Evolutionary conservation across 192 early-diverging fungal species (phyloP).

Genomic region (Coemansia sp.): DNA sequence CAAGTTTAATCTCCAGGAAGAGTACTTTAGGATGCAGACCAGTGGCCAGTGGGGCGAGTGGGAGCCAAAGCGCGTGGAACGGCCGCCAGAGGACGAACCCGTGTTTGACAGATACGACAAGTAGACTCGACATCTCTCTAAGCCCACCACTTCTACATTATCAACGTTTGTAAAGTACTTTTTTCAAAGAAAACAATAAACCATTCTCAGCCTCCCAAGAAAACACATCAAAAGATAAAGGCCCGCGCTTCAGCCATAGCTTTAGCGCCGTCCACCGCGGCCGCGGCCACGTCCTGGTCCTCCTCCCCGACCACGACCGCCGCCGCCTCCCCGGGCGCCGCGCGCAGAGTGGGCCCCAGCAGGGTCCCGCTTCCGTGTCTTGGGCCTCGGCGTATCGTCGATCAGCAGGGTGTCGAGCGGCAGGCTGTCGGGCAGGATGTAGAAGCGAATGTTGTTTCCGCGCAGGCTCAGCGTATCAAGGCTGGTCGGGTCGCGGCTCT

Average conservation of each 20-base stretch:
- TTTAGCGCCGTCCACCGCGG: slow-evolving; percentile 53
- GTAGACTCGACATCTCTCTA: too few relatives aligned
- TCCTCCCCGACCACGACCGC: slow-evolving; percentile 60
- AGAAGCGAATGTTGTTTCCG: slow-evolving; percentile 94
- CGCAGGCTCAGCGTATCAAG: slow-evolving; percentile 94
- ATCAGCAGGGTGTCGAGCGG: slow-evolving; percentile 95
- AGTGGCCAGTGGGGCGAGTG: slow-evolving; percentile 48
- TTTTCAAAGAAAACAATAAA: slow-evolving; percentile 6
- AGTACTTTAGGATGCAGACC: slow-evolving; percentile 60
- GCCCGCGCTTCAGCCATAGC: neutral
- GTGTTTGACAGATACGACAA: slow-evolving; percentile 50
- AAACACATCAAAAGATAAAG: neutral
- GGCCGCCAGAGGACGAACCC: slow-evolving; percentile 50
- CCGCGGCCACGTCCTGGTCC: slow-evolving; percentile 62
- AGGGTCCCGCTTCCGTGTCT: slow-evolving; percentile 81
- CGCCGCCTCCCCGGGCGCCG: slow-evolving; percentile 68
- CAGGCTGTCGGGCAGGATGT: slow-evolving; percentile 92
- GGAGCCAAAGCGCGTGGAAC: slow-evolving; percentile 49
- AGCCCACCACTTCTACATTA: too few relatives aligned
- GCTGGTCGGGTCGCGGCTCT: slow-evolving; percentile 83
- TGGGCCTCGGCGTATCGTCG: slow-evolving; percentile 92
- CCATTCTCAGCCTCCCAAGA: neutral
- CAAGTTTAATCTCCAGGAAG: slow-evolving; percentile 68
- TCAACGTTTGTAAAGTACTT: too few relatives aligned
- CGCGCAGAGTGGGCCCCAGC: slow-evolving; percentile 15